A percentile compares a stretch with the other conserved stretches of the same genome.
These are phyloP conservation scores for Colletotrichum lindemuthianum DNA, from an alignment of 2,329 filamentous ascomycete species.

Conservation along the genomic window DNA sequence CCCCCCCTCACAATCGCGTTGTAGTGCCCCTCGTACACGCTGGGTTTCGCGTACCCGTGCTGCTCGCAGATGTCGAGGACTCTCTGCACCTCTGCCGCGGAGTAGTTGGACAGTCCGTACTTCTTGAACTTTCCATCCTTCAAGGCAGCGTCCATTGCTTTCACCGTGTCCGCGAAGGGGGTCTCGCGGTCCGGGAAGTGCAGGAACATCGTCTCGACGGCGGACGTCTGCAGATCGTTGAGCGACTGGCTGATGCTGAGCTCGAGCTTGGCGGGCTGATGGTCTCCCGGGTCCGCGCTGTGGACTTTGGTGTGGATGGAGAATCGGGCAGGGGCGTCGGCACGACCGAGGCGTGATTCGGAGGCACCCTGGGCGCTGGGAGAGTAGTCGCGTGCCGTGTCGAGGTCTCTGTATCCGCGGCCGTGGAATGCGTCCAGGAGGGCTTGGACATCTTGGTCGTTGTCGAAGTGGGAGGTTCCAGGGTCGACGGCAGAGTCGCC, in stretches of 20 bases:
- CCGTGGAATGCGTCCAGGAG: constrained; percentile 39
- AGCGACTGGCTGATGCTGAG: constrained; percentile 46
- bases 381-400: constrained; percentile 48
- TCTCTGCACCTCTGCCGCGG: constrained; percentile 53
- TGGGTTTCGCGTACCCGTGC: constrained; percentile 52
- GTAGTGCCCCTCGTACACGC: constrained; percentile 60
- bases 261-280: constrained; percentile 42
- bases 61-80: constrained; percentile 55
- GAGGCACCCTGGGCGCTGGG: constrained; percentile 39
- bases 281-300: constrained; percentile 39
- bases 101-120: constrained; percentile 59
- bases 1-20: constrained; percentile 53
- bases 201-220: constrained; percentile 51
- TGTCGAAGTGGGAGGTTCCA: constrained; percentile 30
- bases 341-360: constrained; percentile 45
- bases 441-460: constrained; percentile 40
- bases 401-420: constrained; percentile 43
- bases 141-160: constrained; percentile 53
- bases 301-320: constrained; percentile 50
- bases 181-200: constrained; percentile 57
- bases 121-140: constrained; percentile 54
- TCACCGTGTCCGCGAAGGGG: constrained; percentile 51
- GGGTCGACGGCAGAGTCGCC: constrained; percentile 26
- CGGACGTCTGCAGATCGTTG: constrained; percentile 39
- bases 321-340: constrained; percentile 42